phyloP scores from a whole-genome alignment of 176 grass and related monocot genomes.

The Carex kokanica region DNA sequence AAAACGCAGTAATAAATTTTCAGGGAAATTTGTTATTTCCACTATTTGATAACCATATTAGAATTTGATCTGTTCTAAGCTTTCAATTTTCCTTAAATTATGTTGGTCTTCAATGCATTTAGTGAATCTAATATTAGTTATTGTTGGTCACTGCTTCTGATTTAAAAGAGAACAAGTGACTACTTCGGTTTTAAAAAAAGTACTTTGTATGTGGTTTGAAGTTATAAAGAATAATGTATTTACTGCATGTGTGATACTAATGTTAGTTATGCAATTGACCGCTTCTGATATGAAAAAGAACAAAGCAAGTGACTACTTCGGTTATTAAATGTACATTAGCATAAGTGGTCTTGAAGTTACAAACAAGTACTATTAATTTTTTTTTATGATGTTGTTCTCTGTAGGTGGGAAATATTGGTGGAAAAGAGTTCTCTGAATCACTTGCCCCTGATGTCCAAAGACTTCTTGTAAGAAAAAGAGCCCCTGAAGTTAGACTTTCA shows the following conservation, averaged over 20 bases:
- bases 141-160: background rate
- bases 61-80: background rate
- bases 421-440: conserved; percentile 99
- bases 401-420: conserved; percentile 99
- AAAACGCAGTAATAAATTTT: background rate
- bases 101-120: background rate
- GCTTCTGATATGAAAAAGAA: background rate
- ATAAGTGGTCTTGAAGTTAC: background rate
- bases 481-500: background rate
- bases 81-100: conserved; percentile 6
- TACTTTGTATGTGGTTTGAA: background rate
- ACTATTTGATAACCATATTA: conserved; percentile 3
- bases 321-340: background rate
- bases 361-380: background rate
- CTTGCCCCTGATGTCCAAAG: conserved; percentile 96
- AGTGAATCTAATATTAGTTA: background rate
- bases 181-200: background rate
- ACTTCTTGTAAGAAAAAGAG: conserved; percentile 65
- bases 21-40: background rate
- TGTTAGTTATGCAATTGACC: background rate
- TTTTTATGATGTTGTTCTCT: conserved; percentile 36
- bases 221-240: background rate
- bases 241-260: background rate
- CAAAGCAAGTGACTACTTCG: background rate
- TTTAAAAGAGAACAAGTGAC: background rate